A percentile compares a stretch with the other conserved stretches of the same genome.
phyloP scores from a whole-genome alignment of 345 rosid species.

The Acer saccharum region DNA sequence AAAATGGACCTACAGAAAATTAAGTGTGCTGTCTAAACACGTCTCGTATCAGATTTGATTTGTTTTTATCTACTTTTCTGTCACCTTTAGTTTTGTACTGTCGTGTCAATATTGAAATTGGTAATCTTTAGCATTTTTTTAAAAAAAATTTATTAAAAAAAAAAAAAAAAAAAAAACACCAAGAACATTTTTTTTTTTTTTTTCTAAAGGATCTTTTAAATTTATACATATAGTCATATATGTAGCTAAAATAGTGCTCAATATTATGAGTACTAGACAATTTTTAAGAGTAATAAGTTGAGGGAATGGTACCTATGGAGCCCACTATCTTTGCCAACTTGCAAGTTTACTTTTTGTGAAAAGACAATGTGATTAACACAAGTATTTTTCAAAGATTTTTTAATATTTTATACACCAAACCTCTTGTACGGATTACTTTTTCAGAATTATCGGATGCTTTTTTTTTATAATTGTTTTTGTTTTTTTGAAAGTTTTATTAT shows the following conservation, averaged over 20 bases:
- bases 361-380: neutral
- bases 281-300: neutral
- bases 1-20: neutral
- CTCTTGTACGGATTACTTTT: neutral
- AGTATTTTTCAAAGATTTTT: neutral
- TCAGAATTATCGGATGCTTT: neutral
- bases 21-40: neutral
- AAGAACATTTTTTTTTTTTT: no score
- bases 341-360: neutral
- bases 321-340: neutral
- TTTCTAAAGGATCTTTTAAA: neutral
- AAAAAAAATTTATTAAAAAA: neutral
- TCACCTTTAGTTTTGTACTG: neutral
- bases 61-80: no score
- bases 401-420: neutral
- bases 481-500: no score
- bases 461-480: no score
- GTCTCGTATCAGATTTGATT: neutral
- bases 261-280: neutral
- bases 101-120: neutral
- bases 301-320: neutral
- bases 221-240: neutral
- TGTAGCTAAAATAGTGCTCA: neutral
- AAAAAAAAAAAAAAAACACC: neutral
- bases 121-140: neutral